A percentile compares a stretch with the other conserved stretches of the same genome.
These are phyloP conservation scores for Gamarada debralockiae DNA, from an alignment of 495 filamentous ascomycete species.

Conservation along the genomic window DNA sequence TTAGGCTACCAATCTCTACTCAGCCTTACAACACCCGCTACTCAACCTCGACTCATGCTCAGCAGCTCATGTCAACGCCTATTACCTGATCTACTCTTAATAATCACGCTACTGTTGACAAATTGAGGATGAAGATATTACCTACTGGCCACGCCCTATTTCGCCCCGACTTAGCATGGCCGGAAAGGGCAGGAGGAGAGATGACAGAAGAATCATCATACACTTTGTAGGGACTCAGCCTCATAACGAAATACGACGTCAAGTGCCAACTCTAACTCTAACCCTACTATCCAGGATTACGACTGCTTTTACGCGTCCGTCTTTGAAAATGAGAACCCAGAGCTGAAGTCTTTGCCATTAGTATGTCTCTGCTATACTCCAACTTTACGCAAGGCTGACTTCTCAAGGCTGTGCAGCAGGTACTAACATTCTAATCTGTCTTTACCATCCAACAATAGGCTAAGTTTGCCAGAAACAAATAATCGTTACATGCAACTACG, in stretches of 20 bases:
- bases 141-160: neutral
- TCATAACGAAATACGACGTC: neutral
- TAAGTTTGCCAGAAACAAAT: slow-evolving; percentile 65
- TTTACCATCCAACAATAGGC: neutral
- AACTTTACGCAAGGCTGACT: slow-evolving; percentile 15
- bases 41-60: no score
- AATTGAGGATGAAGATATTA: no score
- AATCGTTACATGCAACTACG: slow-evolving; percentile 93
- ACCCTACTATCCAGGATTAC: slow-evolving; percentile 58
- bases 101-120: neutral
- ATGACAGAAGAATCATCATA: slow-evolving; percentile 68
- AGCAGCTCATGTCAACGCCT: neutral
- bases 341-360: slow-evolving; percentile 66
- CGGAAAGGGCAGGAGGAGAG: slow-evolving; percentile 36
- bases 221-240: slow-evolving; percentile 60
- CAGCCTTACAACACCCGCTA: no score
- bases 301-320: slow-evolving; percentile 95
- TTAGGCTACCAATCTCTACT: no score
- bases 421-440: slow-evolving; percentile 9
- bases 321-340: slow-evolving; percentile 74
- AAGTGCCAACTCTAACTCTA: no score
- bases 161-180: slow-evolving; percentile 1
- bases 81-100: neutral
- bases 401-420: slow-evolving; percentile 59
- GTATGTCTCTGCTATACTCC: slow-evolving; percentile 18